Base-by-base conservation (phyloP, 2,329 filamentous ascomycete species). In the Sclerotinia trifoliorum region DNA sequence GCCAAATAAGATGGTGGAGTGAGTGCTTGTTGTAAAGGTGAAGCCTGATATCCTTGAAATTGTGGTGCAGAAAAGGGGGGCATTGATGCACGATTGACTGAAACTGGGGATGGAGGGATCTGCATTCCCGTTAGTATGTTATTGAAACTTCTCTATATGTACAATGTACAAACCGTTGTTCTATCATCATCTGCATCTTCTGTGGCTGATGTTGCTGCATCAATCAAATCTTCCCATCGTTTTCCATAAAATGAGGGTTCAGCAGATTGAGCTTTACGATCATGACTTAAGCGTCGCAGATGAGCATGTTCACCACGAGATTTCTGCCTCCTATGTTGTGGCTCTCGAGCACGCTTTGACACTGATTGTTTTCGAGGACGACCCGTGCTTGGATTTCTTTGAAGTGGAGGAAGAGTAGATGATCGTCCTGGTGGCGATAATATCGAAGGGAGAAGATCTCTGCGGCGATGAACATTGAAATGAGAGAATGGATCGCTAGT, bases 151-250 rank as follows among this genome's bases (percentile, higher is more conserved):
- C 11, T 35, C 7, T 42, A 51, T 52, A 13, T 13, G 13, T 26
- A 17, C 32, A 21, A 5, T 19, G 19, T 35, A 84, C 89, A 84
- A 86, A 96, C 92, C 76, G 92, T 92, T 78, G 92, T 96, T 78
- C 94, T 87, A 79, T 97, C 94, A 77, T 94, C 93, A 78, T 96
- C 93, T 77, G 95, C 86, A 75, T 90, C 94, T 80, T 96, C 94
- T 3, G 93, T 96, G 39, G 94, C 93, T 70, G 93, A 97, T 44
- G 94, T 93, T 66, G 92, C 94, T 65, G 94, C 94, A 79, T 97
- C 94, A 72, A 98, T 96, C 70, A 98, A 84, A 79, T 98, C 94
- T 79, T 97, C 93, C 95, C 94, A 98, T 75, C 94, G 86, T 81
- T 95, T 96, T 72, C 92, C 93, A 24, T 67, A 67, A 44, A 76